Evolutionary conservation across 257 asterid species (phyloP).

Genomic region (Solanum sejunctum): DNA sequence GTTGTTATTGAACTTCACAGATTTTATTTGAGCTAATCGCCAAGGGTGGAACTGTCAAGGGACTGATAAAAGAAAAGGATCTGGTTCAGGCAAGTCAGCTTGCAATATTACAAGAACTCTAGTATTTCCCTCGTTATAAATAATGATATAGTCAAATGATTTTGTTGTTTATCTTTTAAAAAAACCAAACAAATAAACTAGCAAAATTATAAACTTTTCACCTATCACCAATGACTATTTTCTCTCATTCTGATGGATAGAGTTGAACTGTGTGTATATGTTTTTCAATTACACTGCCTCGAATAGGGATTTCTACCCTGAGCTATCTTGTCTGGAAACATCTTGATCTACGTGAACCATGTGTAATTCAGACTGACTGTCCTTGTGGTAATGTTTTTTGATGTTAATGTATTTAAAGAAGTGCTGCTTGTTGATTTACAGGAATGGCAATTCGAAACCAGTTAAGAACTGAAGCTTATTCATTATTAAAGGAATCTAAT

Average conservation of each 20-base stretch:
- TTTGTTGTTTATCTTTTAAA: not conserved
- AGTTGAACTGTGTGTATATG: not conserved
- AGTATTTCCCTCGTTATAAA: not conserved
- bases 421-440: not conserved
- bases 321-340: not conserved
- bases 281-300: not conserved
- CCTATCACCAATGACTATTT: not conserved
- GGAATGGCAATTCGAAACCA: not conserved
- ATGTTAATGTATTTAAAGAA: not conserved
- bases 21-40: conserved; percentile 77
- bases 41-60: conserved; percentile 89
- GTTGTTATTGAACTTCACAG: conserved; percentile 25
- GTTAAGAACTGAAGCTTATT: not conserved
- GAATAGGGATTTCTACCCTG: not conserved
- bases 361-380: not conserved
- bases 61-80: conserved; percentile 80
- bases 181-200: not conserved
- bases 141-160: not conserved
- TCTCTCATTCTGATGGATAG: not conserved
- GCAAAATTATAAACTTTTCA: not conserved
- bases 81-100: conserved; percentile 76
- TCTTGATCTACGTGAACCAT: not conserved
- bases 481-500: not conserved
- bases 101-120: not conserved
- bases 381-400: not conserved